phyloP scores from a whole-genome alignment of 768 basidiomycete species.

The Tremella yokohamensis region DNA sequence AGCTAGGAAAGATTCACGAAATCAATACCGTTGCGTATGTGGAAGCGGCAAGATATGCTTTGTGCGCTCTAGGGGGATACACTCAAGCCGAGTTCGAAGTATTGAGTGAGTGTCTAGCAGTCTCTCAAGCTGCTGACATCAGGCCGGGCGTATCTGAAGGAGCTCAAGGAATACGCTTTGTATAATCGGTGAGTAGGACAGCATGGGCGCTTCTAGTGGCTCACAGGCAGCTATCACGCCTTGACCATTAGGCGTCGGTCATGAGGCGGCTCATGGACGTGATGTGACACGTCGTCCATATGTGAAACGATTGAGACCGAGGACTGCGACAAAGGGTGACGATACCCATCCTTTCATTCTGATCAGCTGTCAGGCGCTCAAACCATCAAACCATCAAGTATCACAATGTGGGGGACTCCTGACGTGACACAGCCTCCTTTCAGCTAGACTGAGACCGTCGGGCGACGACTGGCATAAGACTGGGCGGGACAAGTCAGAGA shows the following conservation, averaged over 20 bases:
- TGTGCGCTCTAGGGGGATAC: conserved; percentile 17
- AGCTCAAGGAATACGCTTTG: background rate
- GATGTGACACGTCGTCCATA: no score
- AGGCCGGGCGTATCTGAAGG: background rate
- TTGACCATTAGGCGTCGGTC: background rate
- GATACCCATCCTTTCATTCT: no score
- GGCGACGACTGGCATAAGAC: no score
- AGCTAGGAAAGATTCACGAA: conserved; percentile 20
- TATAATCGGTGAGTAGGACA: background rate
- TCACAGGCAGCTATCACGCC: conserved; percentile 3
- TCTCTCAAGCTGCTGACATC: background rate
- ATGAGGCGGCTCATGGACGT: no score
- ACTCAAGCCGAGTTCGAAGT: conserved; percentile 22
- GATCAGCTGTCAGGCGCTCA: no score
- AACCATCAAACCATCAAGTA: no score
- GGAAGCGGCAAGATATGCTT: conserved; percentile 12
- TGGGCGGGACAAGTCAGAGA: no score
- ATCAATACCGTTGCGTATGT: conserved; percentile 18
- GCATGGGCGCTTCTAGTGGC: background rate
- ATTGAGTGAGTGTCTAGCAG: conserved; percentile 10
- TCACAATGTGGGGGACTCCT: no score
- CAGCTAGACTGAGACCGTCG: no score
- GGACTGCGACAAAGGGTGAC: no score
- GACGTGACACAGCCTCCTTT: no score
- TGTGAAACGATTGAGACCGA: no score